Evolutionary conservation across 2,329 filamentous ascomycete species (phyloP).

Genomic region (Aspergillus awamori): DNA sequence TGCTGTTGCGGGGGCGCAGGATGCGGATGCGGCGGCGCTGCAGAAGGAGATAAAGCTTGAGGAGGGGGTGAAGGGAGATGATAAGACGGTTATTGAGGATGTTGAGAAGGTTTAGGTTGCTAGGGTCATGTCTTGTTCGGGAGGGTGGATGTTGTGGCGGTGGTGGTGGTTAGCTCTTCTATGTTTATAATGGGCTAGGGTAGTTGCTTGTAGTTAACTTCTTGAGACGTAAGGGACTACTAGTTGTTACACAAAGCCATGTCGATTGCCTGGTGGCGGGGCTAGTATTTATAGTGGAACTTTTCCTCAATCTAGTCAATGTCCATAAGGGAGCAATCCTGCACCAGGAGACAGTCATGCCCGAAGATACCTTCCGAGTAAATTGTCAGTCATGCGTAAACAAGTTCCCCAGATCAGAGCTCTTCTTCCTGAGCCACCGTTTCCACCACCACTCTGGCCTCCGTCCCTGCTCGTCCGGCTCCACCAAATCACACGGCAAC

Average conservation of each 20-base stretch:
- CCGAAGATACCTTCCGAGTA: too few relatives aligned
- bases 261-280: too few relatives aligned
- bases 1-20: conserved; percentile 48
- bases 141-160: neutral
- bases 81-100: conserved; percentile 12
- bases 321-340: too few relatives aligned
- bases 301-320: too few relatives aligned
- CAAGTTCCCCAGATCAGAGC: conserved; percentile 16
- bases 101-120: conserved; percentile 21
- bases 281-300: too few relatives aligned
- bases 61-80: conserved; percentile 28
- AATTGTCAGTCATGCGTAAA: conserved; percentile 4
- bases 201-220: too few relatives aligned
- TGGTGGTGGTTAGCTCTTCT: neutral
- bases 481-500: conserved; percentile 57
- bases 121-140: neutral
- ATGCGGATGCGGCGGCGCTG: conserved; percentile 14
- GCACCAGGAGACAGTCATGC: too few relatives aligned
- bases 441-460: conserved; percentile 22
- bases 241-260: too few relatives aligned
- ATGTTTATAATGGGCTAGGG: too few relatives aligned
- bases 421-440: conserved; percentile 18
- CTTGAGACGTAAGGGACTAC: too few relatives aligned
- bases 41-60: conserved; percentile 28
- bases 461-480: conserved; percentile 9